These are phyloP conservation scores for Eucalyptus cloeziana DNA, from an alignment of 345 rosid species.

Conservation along the genomic window DNA sequence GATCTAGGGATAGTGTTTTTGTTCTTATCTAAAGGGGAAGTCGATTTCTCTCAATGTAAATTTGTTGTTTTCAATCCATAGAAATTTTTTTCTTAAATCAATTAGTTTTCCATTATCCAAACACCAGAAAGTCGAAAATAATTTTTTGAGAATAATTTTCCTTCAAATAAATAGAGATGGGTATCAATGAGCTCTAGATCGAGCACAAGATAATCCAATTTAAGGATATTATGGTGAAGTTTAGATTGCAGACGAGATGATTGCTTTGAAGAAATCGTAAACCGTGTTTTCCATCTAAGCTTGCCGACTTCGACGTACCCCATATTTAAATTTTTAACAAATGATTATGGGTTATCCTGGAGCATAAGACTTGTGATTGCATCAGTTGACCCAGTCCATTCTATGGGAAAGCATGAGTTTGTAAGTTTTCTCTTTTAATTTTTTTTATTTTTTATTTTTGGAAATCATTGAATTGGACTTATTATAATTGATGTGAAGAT, in stretches of 20 bases:
- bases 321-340: background rate
- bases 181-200: background rate
- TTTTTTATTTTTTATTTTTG: background rate
- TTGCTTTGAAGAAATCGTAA: background rate
- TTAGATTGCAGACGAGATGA: background rate
- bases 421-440: background rate
- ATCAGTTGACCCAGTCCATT: background rate
- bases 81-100: background rate
- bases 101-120: background rate
- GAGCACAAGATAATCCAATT: background rate
- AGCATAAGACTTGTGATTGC: background rate
- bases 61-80: background rate
- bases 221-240: background rate
- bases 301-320: background rate
- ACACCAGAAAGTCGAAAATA: background rate
- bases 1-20: rapidly evolving
- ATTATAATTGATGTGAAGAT: background rate
- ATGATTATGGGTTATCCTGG: background rate
- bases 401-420: background rate
- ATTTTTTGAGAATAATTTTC: background rate
- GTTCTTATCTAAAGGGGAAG: background rate
- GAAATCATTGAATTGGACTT: background rate
- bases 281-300: background rate
- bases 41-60: background rate
- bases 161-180: background rate